Base-by-base conservation (phyloP, 2,329 filamentous ascomycete species). In the Hypoxylon sp. region DNA sequence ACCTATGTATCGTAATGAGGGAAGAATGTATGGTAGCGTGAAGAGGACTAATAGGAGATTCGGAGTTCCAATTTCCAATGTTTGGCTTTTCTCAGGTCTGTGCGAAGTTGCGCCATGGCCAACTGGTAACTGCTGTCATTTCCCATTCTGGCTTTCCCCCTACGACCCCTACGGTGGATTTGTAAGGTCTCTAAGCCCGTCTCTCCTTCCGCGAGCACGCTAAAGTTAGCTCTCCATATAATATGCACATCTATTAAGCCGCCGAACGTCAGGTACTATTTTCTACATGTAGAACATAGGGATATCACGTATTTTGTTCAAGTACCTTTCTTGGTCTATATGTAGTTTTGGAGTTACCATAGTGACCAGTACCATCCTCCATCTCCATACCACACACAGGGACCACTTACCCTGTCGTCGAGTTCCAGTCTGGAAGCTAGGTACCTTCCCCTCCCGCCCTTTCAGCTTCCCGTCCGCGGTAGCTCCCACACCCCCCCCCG, bases 401-500 rank as follows among this genome's bases (percentile, higher is more conserved):
- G 29, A 22, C 44, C 44, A 63, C 51, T 17, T 31, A 37, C 29
- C 14, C 26, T 22, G n/a, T 58, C 19, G 17, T 48, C 24, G 52
- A 31, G 37, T 35, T 52, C 39, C 26, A 44, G 39, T 55, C 3
- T 26, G 24, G 47, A 50, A 29, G 54, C 13, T 31, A 51, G 26
- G 39, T 54, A 59, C 51, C 35, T 55, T 42, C 46, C 50, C 54
- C 63, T 63, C 53, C 62, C 60, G 57, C 47, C 48, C 24, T 26
- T 39, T 46, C 22, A 26, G 39, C 14, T 42, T 48, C 33, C 58
- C 63, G 14, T 46, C 35, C 52, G 35, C 51, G 29, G 46, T 53
- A 39, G 50, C 58, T 59, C 24, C 66, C 61, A 58, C 66, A 59
- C 44, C 35, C 54, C 44, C 54, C 44, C 54, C 42, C 51, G 24